Evolutionary conservation across 2,329 filamentous ascomycete species (phyloP).

Genomic region (Thielaviopsis populi): DNA sequence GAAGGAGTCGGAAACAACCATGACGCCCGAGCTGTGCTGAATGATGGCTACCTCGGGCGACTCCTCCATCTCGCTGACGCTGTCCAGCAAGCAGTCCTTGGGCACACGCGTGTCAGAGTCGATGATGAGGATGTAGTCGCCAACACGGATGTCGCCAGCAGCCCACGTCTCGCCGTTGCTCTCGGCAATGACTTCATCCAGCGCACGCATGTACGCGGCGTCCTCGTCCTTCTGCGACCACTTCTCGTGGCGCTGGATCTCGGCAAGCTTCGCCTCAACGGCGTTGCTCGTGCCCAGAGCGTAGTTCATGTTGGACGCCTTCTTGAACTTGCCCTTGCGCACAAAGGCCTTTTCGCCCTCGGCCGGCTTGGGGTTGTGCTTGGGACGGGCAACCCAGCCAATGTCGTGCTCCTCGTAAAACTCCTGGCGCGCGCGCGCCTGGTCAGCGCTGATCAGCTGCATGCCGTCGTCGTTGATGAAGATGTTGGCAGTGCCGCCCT

Average conservation of each 20-base stretch:
- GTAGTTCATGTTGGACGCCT: conserved; percentile 62
- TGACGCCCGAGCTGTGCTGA: conserved; percentile 59
- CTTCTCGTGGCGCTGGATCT: conserved; percentile 38
- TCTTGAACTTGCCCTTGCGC: conserved; percentile 52
- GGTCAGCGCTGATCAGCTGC: conserved; percentile 47
- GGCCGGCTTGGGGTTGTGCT: conserved; percentile 39
- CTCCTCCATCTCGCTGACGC: conserved; percentile 56
- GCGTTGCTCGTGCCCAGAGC: conserved; percentile 46
- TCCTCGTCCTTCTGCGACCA: conserved; percentile 59
- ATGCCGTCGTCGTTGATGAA: conserved; percentile 65
- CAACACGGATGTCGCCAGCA: conserved; percentile 71
- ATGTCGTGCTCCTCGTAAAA: conserved; percentile 56
- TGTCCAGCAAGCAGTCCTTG: conserved; percentile 53
- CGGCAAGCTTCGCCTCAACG: conserved; percentile 52
- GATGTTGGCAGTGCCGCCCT: conserved; percentile 64
- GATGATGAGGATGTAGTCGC: conserved; percentile 59
- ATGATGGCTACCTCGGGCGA: conserved; percentile 56
- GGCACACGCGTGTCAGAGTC: conserved; percentile 71
- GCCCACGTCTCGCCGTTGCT: conserved; percentile 60
- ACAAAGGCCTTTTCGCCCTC: conserved; percentile 46
- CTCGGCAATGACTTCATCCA: conserved; percentile 47
- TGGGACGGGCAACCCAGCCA: conserved; percentile 52
- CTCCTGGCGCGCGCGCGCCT: conserved; percentile 49
- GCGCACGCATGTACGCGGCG: conserved; percentile 46
- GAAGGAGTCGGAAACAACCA: conserved; percentile 57